These are phyloP conservation scores for Coprinopsis marcescibilis DNA, from an alignment of 768 basidiomycete genomes.

Conservation along the genomic window DNA sequence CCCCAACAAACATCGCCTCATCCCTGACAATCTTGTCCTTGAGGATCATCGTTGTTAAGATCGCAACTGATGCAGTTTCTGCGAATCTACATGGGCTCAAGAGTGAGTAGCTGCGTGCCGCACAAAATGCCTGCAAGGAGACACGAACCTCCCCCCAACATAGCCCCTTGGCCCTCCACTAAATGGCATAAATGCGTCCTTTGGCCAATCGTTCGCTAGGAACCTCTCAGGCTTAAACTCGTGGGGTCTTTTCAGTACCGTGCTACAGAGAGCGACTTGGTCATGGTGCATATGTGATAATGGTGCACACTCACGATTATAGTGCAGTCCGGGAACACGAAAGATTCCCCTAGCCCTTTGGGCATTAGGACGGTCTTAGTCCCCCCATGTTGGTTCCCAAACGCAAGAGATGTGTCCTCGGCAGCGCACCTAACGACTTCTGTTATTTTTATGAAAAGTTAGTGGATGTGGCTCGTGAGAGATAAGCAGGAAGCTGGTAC, in stretches of 20 bases:
- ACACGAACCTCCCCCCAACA: constrained; percentile 40
- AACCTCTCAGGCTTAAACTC: constrained; percentile 25
- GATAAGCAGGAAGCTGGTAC: constrained; percentile 7
- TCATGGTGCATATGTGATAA: not conserved
- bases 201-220: constrained; percentile 11
- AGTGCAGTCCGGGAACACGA: constrained; percentile 36
- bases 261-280: constrained; percentile 22
- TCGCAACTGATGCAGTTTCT: too few relatives aligned
- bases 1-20: too few relatives aligned
- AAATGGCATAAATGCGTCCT: constrained; percentile 19
- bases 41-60: too few relatives aligned
- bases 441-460: constrained; percentile 24
- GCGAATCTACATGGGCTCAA: too few relatives aligned
- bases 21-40: too few relatives aligned
- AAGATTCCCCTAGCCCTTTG: constrained; percentile 34
- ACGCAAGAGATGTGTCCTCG: constrained; percentile 38
- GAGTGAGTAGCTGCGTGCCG: too few relatives aligned
- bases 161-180: constrained; percentile 34
- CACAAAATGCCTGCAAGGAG: too few relatives aligned
- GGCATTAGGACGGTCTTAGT: constrained; percentile 34
- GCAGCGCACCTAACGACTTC: constrained; percentile 38
- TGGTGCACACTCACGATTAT: constrained; percentile 38
- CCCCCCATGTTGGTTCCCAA: constrained; percentile 32
- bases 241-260: constrained; percentile 42
- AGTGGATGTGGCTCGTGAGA: not conserved